Evolutionary conservation across 768 basidiomycete genomes (phyloP).

Genomic region (Tricholoma furcatifolium): DNA sequence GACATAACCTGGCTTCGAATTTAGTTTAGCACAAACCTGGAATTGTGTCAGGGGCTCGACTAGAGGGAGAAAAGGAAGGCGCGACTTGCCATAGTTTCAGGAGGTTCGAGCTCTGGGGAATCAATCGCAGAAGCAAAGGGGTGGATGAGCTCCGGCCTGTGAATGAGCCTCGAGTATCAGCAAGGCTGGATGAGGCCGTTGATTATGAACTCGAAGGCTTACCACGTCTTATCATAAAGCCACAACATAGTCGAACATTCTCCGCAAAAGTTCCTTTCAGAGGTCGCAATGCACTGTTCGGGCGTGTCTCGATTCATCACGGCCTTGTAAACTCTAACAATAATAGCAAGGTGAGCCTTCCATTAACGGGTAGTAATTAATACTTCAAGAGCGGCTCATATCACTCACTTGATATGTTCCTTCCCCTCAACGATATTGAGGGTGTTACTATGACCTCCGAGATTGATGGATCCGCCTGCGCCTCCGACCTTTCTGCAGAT

Average conservation of each 20-base stretch:
- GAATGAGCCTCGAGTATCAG: too few species aligned
- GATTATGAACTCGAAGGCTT: too few species aligned
- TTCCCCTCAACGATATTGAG: constrained; percentile 55
- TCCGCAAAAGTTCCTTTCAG: constrained; percentile 63
- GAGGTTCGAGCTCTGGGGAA: constrained; percentile 50
- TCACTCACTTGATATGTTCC: constrained; percentile 48
- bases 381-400: too few species aligned
- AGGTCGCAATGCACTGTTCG: constrained; percentile 43
- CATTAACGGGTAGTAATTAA: too few species aligned
- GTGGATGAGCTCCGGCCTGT: constrained; percentile 63
- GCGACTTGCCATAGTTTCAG: constrained; percentile 29
- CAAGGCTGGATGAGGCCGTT: too few species aligned
- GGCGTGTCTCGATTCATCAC: constrained; percentile 55
- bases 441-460: constrained; percentile 53
- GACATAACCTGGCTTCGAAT: constrained; percentile 38
- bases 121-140: constrained; percentile 72
- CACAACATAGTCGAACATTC: constrained; percentile 68
- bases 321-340: constrained; percentile 57
- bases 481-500: constrained; percentile 75
- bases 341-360: too few species aligned
- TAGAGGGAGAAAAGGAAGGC: neutral
- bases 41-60: neutral
- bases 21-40: constrained; percentile 42
- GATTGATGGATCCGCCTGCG: constrained; percentile 61
- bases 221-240: constrained; percentile 60